A percentile compares a stretch with the other conserved stretches of the same genome.
Conservation (phyloP, 2,329 filamentous ascomycete species). For the Aspergillus candidus region DNA sequence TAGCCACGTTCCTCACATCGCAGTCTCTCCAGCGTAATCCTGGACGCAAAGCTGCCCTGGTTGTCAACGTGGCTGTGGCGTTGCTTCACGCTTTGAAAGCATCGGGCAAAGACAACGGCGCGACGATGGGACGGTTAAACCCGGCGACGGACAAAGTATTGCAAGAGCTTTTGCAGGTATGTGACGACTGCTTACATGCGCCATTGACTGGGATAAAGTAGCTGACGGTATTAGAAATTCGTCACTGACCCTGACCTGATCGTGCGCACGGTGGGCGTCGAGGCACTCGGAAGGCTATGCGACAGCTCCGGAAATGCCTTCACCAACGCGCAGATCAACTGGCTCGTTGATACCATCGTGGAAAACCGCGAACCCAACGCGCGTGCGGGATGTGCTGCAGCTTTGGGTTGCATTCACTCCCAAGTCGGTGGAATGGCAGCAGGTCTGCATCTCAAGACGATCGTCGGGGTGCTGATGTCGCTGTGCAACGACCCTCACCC, state of each 20-base stretch:
- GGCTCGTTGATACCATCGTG: slow-evolving; percentile 88
- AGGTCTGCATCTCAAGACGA: slow-evolving; percentile 91
- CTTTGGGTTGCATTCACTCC: slow-evolving; percentile 85
- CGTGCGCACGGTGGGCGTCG: slow-evolving; percentile 77
- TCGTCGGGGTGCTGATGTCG: slow-evolving; percentile 97
- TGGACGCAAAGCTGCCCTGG: slow-evolving; percentile 82
- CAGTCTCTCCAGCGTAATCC: slow-evolving; percentile 75
- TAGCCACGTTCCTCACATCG: slow-evolving; percentile 81
- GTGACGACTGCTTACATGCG: slow-evolving; percentile 27
- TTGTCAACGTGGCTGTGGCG: slow-evolving; percentile 80
- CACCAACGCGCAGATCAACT: slow-evolving; percentile 84
- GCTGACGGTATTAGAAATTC: slow-evolving; percentile 50
- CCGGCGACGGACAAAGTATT: slow-evolving; percentile 68
- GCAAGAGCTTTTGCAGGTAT: slow-evolving; percentile 68
- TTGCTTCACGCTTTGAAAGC: slow-evolving; percentile 76
- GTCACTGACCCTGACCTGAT: slow-evolving; percentile 79
- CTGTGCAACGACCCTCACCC: slow-evolving; percentile 93
- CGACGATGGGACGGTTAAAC: slow-evolving; percentile 66
- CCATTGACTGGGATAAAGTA: neutral
- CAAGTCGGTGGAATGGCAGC: slow-evolving; percentile 97
- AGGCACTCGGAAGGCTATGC: slow-evolving; percentile 79
- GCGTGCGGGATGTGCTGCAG: slow-evolving; percentile 88
- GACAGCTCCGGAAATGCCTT: slow-evolving; percentile 78
- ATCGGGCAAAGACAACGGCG: slow-evolving; percentile 71
- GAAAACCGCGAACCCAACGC: slow-evolving; percentile 88